A percentile compares a stretch with the other conserved stretches of the same genome.
These are phyloP conservation scores for Aquilaria sinensis DNA, from an alignment of 345 rosid species.

Conservation along the genomic window DNA sequence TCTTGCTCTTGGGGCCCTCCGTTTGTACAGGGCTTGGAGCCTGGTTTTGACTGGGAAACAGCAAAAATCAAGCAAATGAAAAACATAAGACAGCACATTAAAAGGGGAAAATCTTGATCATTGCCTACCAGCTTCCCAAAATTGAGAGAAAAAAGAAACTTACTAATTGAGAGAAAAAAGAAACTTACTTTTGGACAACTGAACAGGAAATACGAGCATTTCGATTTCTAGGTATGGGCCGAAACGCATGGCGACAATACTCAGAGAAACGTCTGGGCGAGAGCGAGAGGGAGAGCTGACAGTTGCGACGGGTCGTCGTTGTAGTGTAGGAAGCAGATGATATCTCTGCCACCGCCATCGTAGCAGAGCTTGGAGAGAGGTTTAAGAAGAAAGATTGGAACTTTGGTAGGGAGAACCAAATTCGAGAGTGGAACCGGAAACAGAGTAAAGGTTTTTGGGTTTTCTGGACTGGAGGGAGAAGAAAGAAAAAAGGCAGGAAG, in stretches of 20 bases:
- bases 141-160: constrained; percentile 6
- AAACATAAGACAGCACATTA: background rate
- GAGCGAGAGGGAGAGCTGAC: constrained; percentile 49
- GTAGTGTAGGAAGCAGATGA: constrained; percentile 32
- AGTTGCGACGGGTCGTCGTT: constrained; percentile 27
- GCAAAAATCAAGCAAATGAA: constrained; percentile 4
- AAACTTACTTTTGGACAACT: constrained; percentile 45
- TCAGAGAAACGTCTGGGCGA: constrained; percentile 42
- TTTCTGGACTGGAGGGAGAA: constrained; percentile 18
- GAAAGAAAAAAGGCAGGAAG: background rate
- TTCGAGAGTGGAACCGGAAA: constrained; percentile 9
- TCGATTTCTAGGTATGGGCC: constrained; percentile 30
- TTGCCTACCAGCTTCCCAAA: background rate
- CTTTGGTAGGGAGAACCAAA: background rate
- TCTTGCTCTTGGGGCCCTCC: constrained; percentile 33
- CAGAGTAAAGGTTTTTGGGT: constrained; percentile 7
- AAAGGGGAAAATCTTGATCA: background rate
- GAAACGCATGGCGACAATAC: constrained; percentile 39
- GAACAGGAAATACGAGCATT: constrained; percentile 61
- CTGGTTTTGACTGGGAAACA: constrained; percentile 33
- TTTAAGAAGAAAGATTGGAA: background rate
- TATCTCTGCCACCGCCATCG: constrained; percentile 74
- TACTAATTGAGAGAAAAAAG: constrained; percentile 21
- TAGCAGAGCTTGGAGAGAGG: constrained; percentile 14
- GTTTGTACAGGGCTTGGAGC: constrained; percentile 50